phyloP scores from a whole-genome alignment of 2,329 filamentous ascomycete species.

The Stagonosporopsis chrysanthemi region DNA sequence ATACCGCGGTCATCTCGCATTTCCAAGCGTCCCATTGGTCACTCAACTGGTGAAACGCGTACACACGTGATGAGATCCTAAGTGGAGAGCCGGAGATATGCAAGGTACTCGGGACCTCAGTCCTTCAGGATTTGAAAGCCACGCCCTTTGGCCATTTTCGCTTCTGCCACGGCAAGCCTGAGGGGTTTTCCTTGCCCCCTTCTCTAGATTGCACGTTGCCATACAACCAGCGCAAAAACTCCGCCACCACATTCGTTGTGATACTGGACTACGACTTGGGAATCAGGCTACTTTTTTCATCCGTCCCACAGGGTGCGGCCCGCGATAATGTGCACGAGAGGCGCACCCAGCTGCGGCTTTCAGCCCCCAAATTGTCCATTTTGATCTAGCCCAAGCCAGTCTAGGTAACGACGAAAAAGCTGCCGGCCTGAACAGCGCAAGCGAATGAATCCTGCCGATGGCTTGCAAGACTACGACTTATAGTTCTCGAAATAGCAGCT shows the following conservation, averaged over 20 bases:
- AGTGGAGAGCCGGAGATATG: not conserved
- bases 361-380: constrained; percentile 11
- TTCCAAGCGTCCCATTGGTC: not conserved
- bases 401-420: constrained; percentile 5
- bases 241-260: not conserved
- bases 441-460: constrained; percentile 4
- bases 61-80: not conserved
- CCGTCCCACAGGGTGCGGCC: constrained; percentile 2
- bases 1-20: not conserved
- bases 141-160: not conserved
- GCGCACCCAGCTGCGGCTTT: not conserved
- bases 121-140: not conserved
- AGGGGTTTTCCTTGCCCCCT: not conserved
- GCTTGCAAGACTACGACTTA: constrained; percentile 1
- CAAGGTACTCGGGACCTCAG: not conserved
- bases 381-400: constrained; percentile 10
- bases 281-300: not conserved
- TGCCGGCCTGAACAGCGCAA: constrained; percentile 5
- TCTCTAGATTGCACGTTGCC: not conserved
- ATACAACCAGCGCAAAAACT: not conserved
- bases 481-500: constrained; percentile 1
- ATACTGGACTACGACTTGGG: not conserved
- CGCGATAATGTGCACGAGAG: not conserved
- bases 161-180: not conserved
- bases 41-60: not conserved